These are phyloP conservation scores for Incumbomyces lentus DNA, from an alignment of 2,329 filamentous ascomycete genomes.

Conservation along the genomic window DNA sequence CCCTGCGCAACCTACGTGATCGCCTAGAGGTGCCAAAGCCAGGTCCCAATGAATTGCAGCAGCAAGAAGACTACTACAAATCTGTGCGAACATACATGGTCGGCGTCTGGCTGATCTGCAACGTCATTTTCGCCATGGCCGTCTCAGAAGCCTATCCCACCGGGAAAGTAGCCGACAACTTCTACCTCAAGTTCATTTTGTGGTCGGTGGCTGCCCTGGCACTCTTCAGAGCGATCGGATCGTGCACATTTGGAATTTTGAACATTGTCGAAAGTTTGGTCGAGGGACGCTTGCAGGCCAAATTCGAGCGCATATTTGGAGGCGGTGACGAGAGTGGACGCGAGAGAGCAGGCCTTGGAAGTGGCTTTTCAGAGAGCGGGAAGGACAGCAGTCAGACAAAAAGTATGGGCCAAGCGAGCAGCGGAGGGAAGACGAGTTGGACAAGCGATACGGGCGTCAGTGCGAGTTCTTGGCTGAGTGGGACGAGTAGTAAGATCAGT, in stretches of 20 bases:
- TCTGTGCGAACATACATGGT: conserved; percentile 98
- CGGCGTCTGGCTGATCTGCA: conserved; percentile 83
- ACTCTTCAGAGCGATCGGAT: conserved; percentile 76
- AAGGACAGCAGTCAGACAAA: conserved; percentile 3
- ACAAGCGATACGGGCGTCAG: conserved; percentile 1
- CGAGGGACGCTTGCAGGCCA: conserved; percentile 65
- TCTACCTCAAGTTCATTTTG: conserved; percentile 85
- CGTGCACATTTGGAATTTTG: conserved; percentile 69
- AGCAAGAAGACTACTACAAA: conserved; percentile 98
- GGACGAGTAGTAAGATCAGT: conserved; percentile 4
- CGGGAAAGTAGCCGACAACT: conserved; percentile 64
- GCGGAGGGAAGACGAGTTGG: conserved; percentile 5
- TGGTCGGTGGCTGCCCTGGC: conserved; percentile 84
- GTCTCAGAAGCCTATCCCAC: conserved; percentile 75
- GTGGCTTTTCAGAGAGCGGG: conserved; percentile 12
- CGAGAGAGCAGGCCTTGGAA: conserved; percentile 11
- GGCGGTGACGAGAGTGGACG: conserved; percentile 18
- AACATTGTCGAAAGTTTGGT: conserved; percentile 75
- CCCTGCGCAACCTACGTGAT: conserved; percentile 88
- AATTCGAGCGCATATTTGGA: conserved; percentile 19
- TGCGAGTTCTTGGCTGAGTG: neutral
- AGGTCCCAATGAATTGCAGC: conserved; percentile 59
- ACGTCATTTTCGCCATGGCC: conserved; percentile 86
- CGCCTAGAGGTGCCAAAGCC: conserved; percentile 66
- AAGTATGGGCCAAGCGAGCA: conserved; percentile 4